Conservation (phyloP, 108 stramenopile genomes). For the Pseudonitzschia multiseries region DNA sequence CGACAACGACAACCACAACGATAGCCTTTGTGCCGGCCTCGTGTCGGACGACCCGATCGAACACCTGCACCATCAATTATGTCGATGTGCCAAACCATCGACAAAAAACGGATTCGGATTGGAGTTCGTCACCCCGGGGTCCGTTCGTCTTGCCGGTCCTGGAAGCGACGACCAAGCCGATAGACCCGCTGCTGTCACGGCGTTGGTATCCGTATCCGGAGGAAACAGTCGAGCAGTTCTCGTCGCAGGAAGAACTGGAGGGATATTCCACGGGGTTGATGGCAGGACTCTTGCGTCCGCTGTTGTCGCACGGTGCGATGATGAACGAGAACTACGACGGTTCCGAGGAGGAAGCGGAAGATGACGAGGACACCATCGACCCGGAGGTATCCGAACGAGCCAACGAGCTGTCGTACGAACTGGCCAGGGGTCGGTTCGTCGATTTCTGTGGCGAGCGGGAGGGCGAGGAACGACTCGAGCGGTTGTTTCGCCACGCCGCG, state of each 20-base stretch:
- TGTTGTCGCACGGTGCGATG: neutral
- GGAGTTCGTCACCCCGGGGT: neutral
- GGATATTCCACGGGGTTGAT: neutral
- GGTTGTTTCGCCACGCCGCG: neutral
- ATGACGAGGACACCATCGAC: neutral
- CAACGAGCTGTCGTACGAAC: constrained; percentile 1
- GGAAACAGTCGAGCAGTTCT: neutral
- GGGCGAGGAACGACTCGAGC: constrained; percentile 5
- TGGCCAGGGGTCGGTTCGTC: constrained; percentile 11
- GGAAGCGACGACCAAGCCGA: constrained; percentile 1
- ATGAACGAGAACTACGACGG: neutral
- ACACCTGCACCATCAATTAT: neutral
- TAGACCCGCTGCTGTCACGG: neutral
- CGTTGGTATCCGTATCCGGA: constrained; percentile 10
- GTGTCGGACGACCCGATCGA: neutral
- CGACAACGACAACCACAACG: neutral
- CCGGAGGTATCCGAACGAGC: neutral
- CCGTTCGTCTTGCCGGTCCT: neutral
- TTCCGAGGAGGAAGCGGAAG: neutral
- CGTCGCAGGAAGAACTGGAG: neutral
- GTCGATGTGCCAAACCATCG: neutral
- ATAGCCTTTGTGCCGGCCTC: constrained; percentile 2
- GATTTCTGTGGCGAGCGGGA: constrained; percentile 2
- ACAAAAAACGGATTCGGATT: neutral
- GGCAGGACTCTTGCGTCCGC: neutral